Evolutionary conservation across 2,329 filamentous ascomycete genomes (phyloP), one percentile per base, ranked within the genome.

Genomic region (Akanthomyces uredinophilus): DNA sequence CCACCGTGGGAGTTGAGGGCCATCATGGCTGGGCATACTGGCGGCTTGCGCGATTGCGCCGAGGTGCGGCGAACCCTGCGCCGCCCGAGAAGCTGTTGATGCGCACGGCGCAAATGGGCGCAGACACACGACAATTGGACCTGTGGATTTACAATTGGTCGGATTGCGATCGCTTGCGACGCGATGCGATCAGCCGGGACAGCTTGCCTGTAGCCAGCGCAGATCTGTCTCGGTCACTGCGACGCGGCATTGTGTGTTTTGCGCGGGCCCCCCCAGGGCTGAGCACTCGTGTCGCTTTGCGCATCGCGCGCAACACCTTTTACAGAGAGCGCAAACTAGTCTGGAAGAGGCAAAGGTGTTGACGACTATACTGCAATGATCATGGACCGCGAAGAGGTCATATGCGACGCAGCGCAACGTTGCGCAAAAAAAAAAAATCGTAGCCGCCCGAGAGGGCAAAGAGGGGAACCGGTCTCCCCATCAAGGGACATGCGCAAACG

Each of bases 401-500:
- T 7, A 37, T 43, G 52, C 52, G 52, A 54, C 52, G n/a, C 27
- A 46, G 54, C 54, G 27, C 43, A 47, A 47, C n/a, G 43, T 57
- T 47, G 54, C 54, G 54, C 54, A 57, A 29, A 29, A 57, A 57
- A 43, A 41, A 57, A 29, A 29, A 57, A 57, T 32, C 24, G 41
- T 56, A 56, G 41, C 53, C 53, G 53, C 53, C 53, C 13, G 10
- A 24, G 24, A 16, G 5, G 24, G 47, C 16, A 10, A 29, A 13
- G 18, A 22, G 52, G 51, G 41, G 53, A 35, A 51, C 2, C 14
- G 6, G 22, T 4, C 5, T 13, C n/a, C 29, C 54, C 41, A 39
- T 57, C 54, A 57, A 57, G 54, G 54, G 54, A 57, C 43, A 57
- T 57, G 41, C 22, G 53, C 54, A 47, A 47, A 47, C 41, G 20